Evolutionary conservation across 2,329 filamentous ascomycete genomes (phyloP).

Genomic region (Penicillium sp.): DNA sequence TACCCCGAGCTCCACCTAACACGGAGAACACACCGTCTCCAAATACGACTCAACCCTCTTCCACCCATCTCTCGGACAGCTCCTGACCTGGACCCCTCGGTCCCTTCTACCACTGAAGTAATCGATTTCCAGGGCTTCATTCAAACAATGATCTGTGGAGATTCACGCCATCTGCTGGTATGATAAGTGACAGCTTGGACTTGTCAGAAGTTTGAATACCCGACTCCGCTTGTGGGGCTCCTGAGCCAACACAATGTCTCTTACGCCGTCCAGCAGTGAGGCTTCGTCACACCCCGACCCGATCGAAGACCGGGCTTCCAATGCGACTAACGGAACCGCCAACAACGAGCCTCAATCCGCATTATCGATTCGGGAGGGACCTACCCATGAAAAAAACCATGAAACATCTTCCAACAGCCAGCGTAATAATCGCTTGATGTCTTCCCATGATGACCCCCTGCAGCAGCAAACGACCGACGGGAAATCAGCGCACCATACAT

Average conservation of each 20-base stretch:
- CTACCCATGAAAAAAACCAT: not conserved
- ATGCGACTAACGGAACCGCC: not conserved
- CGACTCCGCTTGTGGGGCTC: not conserved
- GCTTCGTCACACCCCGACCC: not conserved
- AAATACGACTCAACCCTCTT: not conserved
- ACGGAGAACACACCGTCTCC: not conserved
- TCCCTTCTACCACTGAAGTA: not conserved
- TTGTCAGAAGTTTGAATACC: not conserved
- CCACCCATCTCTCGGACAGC: too few species aligned
- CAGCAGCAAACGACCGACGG: not conserved
- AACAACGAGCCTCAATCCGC: not conserved
- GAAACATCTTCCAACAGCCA: conserved; percentile 2
- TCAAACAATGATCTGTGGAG: not conserved
- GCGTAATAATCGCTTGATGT: not conserved
- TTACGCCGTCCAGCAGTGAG: conserved; percentile 1
- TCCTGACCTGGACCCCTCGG: too few species aligned
- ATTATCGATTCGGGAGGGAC: not conserved
- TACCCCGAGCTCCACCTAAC: conserved; percentile 5
- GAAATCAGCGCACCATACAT: not conserved
- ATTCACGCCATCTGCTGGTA: not conserved
- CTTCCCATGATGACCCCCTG: not conserved
- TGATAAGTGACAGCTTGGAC: not conserved
- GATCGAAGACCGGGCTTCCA: not conserved
- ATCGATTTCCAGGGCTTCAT: not conserved
- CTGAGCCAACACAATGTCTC: conserved; percentile 6